Evolutionary conservation across 441 rosid genomes (phyloP).

Genomic region (Erodium trifolium): DNA sequence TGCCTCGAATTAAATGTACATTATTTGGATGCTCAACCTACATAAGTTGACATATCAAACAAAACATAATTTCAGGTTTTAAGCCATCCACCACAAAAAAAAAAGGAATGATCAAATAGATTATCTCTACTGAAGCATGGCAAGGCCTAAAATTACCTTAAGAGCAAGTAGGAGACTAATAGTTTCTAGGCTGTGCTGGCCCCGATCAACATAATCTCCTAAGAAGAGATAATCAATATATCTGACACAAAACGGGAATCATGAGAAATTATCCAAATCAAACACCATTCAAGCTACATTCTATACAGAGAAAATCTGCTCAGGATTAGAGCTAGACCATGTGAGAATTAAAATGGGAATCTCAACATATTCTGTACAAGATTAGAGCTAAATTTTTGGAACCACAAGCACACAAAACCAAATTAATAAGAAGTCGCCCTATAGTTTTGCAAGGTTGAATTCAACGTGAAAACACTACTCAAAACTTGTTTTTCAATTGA

Average conservation of each 20-base stretch:
- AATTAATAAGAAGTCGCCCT: not conserved
- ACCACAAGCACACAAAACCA: not conserved
- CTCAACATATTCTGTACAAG: not conserved
- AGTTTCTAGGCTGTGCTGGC: slow-evolving; percentile 97
- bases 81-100: slow-evolving; percentile 19
- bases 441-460: not conserved
- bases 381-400: not conserved
- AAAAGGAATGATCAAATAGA: slow-evolving; percentile 5
- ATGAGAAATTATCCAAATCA: slow-evolving; percentile 4
- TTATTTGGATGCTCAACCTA: slow-evolving; percentile 89
- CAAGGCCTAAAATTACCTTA: slow-evolving; percentile 48
- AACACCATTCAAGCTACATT: slow-evolving; percentile 4
- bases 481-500: not conserved
- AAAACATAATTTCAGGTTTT: slow-evolving; percentile 17
- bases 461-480: not conserved
- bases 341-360: not conserved
- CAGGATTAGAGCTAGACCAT: not conserved
- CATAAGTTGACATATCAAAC: slow-evolving; percentile 20
- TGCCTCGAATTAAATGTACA: slow-evolving; percentile 93
- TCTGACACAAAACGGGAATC: slow-evolving; percentile 36
- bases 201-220: slow-evolving; percentile 99
- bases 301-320: not conserved
- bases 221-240: slow-evolving; percentile 97
- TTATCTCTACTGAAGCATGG: not conserved
- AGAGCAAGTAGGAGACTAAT: slow-evolving; percentile 87